Evolutionary conservation across 495 filamentous ascomycete species (phyloP).

Genomic region (Mytilinidion resinicola): DNA sequence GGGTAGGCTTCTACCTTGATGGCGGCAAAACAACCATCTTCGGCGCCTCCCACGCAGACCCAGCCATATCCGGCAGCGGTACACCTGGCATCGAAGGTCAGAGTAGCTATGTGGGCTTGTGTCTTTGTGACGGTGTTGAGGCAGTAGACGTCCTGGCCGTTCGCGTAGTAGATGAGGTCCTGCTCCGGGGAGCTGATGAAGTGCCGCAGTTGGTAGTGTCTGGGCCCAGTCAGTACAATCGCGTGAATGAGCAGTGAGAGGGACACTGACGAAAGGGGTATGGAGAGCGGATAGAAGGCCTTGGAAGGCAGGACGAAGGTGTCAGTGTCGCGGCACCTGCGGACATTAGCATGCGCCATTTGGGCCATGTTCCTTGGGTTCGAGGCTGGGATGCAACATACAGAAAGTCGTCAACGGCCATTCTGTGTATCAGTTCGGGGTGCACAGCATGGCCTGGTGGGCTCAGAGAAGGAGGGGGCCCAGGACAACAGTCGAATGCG

Average conservation of each 20-base stretch:
- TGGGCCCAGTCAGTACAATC: constrained; percentile 34
- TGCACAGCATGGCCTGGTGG: neutral
- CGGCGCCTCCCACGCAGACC: constrained; percentile 79
- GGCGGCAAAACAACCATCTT: constrained; percentile 76
- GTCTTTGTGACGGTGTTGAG: constrained; percentile 60
- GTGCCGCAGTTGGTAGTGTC: constrained; percentile 89
- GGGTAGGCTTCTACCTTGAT: constrained; percentile 53
- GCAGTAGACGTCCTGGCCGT: constrained; percentile 63
- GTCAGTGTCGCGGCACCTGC: constrained; percentile 53
- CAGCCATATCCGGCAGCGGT: constrained; percentile 77
- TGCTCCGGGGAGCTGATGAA: constrained; percentile 74
- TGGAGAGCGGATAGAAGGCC: constrained; percentile 67
- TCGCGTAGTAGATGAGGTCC: constrained; percentile 76
- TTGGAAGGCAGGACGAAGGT: constrained; percentile 56
- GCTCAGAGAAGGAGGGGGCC: neutral
- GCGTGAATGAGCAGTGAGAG: constrained; percentile 1
- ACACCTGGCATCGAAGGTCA: constrained; percentile 79
- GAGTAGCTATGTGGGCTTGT: constrained; percentile 65
- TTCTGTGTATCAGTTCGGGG: constrained; percentile 7
- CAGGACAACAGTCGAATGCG: neutral
- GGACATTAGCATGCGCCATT: neutral
- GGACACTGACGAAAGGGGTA: constrained; percentile 62
- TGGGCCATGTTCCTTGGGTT: too few relatives aligned
- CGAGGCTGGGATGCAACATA: constrained; percentile 9
- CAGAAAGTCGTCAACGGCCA: constrained; percentile 32